Conservation (phyloP, 225 moss, liverwort and hornwort genomes). For the Physcomitrium patens region DNA sequence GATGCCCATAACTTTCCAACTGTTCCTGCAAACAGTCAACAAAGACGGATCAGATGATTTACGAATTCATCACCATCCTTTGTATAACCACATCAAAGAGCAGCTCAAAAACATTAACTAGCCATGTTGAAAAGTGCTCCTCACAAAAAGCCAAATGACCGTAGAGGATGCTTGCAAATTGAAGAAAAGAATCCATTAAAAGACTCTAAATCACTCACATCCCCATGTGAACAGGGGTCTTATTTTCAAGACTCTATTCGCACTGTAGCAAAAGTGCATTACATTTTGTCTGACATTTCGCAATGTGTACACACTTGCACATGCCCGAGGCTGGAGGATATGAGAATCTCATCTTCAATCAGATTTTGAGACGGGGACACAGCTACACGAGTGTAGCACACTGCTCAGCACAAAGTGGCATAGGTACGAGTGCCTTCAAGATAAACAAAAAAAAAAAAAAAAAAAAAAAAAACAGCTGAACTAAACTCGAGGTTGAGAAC, state of each 20-base stretch:
- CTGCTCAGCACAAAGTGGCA: neutral
- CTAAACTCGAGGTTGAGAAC: neutral
- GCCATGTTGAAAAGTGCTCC: no score
- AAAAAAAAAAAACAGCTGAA: neutral
- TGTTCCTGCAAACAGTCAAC: constrained; percentile 32
- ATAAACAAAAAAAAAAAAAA: no score
- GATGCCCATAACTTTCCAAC: constrained; percentile 12
- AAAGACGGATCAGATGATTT: neutral
- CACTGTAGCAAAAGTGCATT: constrained; percentile 2
- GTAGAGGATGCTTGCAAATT: no score
- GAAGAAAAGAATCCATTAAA: no score
- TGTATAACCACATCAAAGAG: no score
- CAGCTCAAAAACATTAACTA: no score
- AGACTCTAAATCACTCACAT: no score
- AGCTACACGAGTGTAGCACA: constrained; percentile 5
- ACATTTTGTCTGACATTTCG: constrained; percentile 4
- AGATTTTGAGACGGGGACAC: neutral
- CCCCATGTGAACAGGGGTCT: no score
- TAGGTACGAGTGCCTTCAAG: neutral
- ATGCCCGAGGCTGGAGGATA: constrained; percentile 2
- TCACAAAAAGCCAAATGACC: no score
- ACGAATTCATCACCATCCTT: no score
- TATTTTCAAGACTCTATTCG: no score
- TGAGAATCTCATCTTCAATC: neutral
- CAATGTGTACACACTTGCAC: constrained; percentile 9